Base-by-base conservation (phyloP, 176 grass and related monocot genomes). In the Urochloa ruziziensis region DNA sequence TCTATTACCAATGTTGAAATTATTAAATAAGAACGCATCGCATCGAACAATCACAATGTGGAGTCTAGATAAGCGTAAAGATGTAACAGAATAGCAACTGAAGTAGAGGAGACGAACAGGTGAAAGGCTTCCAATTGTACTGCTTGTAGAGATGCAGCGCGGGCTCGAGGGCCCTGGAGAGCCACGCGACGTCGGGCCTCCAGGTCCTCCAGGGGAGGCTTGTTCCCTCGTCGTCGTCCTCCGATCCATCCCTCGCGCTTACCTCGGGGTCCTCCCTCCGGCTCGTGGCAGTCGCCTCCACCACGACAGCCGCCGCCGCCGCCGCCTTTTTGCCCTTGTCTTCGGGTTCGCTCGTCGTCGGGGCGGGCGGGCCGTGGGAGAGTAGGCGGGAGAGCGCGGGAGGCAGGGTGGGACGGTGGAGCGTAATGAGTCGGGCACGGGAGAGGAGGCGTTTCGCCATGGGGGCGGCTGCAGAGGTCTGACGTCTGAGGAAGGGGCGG, bases 121-220 rank as follows among this genome's bases (percentile, higher is more conserved):
- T 9, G 62, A 85, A 95, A 25, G 96, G 84, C 61, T 94, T 90
- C 95, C 95, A 94, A 21, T 90, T 98, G 76, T 91, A 98, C 3
- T 93, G 86, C 80, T 93, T 93, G 82, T 88, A 95, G 33, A 98
- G 78, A 34, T 95, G 87, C 64, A 95, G 81, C 2, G 96, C 96
- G 21, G 96, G 93, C 51, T 95, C 91, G 43, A 98, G 89, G 32
- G 96, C 93, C 92, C 82, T 98, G 49, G 91, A 91, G 40, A 95
- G 89, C 96, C 96, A 95, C 63, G 91, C 93, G 28, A 91, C 67
- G 82, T 98, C 96, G 32, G 92, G 81, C 84, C 94, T 93, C 96
- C 88, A 93, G 39, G 83, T 90, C 91, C 85, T 91, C 89, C 89
- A 78, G 19, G 80, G 85, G 52, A 86, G 59, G 7, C 84, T 83